These are phyloP conservation scores for Salvia rosmarinus DNA, from an alignment of 257 asterid species.

Conservation along the genomic window DNA sequence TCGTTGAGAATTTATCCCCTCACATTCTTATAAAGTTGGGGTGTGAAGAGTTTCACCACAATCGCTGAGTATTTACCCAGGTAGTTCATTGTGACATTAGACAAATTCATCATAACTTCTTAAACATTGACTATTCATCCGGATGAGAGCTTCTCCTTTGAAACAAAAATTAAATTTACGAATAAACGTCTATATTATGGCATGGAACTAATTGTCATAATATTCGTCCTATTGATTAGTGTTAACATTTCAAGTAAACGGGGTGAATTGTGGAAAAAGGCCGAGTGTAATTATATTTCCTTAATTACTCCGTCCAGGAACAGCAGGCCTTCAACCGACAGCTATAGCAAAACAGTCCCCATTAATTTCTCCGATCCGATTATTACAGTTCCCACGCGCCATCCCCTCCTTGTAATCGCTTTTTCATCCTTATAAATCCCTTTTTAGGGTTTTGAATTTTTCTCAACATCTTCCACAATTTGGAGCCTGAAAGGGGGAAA, in stretches of 20 bases:
- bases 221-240: neutral
- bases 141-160: too few relatives aligned
- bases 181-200: neutral
- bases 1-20: too few relatives aligned
- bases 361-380: constrained; percentile 36
- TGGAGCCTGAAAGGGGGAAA: neutral
- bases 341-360: constrained; percentile 24
- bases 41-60: too few relatives aligned
- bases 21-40: too few relatives aligned
- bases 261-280: neutral
- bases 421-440: constrained; percentile 13
- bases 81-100: too few relatives aligned
- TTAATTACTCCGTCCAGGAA: constrained; percentile 28
- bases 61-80: too few relatives aligned
- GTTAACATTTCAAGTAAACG: neutral
- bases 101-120: too few relatives aligned
- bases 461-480: constrained; percentile 24
- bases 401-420: neutral
- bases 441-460: constrained; percentile 23
- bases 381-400: constrained; percentile 33
- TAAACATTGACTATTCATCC: too few relatives aligned
- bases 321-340: constrained; percentile 31
- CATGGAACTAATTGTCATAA: neutral
- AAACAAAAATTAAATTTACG: neutral
- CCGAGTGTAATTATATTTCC: neutral